A percentile compares a stretch with the other conserved stretches of the same genome.
Conservation (phyloP, 768 basidiomycete species). For the Mycena latifolia region DNA sequence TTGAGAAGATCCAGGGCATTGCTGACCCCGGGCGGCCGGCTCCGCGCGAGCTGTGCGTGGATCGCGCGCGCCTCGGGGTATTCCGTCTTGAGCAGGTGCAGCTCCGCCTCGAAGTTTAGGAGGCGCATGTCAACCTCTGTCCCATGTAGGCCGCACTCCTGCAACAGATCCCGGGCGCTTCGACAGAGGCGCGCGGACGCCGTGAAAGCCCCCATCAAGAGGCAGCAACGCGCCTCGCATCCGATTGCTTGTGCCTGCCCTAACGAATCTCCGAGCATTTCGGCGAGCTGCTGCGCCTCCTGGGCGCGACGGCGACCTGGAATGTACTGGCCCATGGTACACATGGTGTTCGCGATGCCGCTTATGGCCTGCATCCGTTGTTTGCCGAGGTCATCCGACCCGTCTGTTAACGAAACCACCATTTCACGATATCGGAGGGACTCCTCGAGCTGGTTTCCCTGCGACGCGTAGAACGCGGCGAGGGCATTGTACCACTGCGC, state of each 20-base stretch:
- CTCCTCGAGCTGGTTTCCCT: background rate
- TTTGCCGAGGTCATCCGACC: background rate
- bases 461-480: background rate
- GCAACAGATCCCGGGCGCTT: background rate
- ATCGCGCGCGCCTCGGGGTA: background rate
- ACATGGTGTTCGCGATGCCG: background rate
- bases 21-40: background rate
- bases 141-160: background rate
- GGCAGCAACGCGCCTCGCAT: conserved; percentile 1
- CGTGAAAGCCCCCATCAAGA: background rate
- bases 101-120: conserved; percentile 3
- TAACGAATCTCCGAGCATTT: background rate
- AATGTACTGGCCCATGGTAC: background rate
- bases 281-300: conserved; percentile 1
- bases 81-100: conserved; percentile 9
- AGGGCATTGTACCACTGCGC: conserved; percentile 17
- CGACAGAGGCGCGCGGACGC: background rate
- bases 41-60: background rate
- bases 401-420: background rate
- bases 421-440: background rate
- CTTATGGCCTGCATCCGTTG: background rate
- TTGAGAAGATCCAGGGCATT: background rate
- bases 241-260: background rate
- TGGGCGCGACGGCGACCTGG: too few relatives aligned
- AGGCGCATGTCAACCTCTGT: background rate